Conservation (phyloP, 2,329 filamentous ascomycete species). For the Aspergillus glaucus region DNA sequence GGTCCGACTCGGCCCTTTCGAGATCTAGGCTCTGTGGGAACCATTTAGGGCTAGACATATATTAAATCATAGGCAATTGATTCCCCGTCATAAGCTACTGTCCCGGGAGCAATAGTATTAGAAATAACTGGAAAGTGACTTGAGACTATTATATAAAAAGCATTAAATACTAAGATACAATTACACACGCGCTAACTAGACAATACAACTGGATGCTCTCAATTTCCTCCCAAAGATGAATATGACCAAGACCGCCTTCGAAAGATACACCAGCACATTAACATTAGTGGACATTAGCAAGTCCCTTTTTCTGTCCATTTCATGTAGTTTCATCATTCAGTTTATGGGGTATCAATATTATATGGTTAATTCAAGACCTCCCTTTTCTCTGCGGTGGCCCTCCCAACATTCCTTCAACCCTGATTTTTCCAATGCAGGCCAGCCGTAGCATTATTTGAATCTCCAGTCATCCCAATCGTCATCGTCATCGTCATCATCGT, state of each 20-base stretch:
- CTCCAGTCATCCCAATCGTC: conserved; percentile 43
- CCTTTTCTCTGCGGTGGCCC: conserved; percentile 17
- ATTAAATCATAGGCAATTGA: no score
- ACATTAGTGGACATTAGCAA: conserved; percentile 9
- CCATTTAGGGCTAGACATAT: no score
- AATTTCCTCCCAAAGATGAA: neutral
- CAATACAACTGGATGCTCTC: neutral
- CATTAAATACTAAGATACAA: neutral
- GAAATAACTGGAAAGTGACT: no score
- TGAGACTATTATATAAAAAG: neutral
- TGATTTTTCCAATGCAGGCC: neutral
- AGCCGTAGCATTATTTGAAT: conserved; percentile 22
- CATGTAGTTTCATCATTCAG: conserved; percentile 16
- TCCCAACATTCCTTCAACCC: conserved; percentile 12
- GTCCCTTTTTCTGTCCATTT: conserved; percentile 8
- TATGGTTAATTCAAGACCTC: conserved; percentile 20
- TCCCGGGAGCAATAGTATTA: no score
- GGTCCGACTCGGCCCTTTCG: no score
- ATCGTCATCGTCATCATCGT: conserved; percentile 47
- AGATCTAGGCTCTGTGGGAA: no score
- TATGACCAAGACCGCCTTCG: neutral
- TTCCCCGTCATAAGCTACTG: no score
- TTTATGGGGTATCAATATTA: conserved; percentile 32
- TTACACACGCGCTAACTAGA: neutral
- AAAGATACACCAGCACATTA: conserved; percentile 7